Evolutionary conservation across 345 rosid species (phyloP).

Genomic region (Populus pruinosa): DNA sequence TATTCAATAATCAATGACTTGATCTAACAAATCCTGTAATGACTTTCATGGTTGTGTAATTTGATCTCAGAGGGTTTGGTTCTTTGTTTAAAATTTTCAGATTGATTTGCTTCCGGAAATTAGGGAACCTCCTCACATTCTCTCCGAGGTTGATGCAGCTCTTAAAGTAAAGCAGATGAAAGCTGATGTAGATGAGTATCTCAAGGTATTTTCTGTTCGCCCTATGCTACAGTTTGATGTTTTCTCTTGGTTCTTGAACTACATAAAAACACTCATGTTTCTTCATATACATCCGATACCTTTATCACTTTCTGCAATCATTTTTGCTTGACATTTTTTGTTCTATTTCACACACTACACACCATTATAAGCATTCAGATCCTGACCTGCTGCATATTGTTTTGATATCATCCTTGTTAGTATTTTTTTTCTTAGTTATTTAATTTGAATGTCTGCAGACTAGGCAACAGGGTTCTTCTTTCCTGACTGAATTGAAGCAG

Average conservation of each 20-base stretch:
- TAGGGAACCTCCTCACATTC: constrained; percentile 71
- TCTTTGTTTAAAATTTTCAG: constrained; percentile 34
- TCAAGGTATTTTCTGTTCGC: constrained; percentile 46
- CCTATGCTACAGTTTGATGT: background rate
- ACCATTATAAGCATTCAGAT: background rate
- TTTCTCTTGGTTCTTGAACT: background rate
- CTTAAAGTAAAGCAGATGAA: constrained; percentile 78
- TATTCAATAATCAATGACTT: background rate
- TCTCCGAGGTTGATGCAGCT: constrained; percentile 88
- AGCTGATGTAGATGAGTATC: constrained; percentile 89
- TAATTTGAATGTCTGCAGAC: constrained; percentile 39
- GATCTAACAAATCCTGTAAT: background rate
- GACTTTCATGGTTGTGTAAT: background rate
- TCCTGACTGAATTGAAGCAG: constrained; percentile 79
- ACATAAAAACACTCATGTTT: background rate
- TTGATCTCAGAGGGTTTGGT: background rate
- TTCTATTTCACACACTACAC: too few species aligned
- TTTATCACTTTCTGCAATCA: background rate
- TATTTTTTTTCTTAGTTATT: background rate
- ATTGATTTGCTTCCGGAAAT: constrained; percentile 95
- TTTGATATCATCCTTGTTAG: background rate
- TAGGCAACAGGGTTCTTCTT: constrained; percentile 66
- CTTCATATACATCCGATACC: background rate
- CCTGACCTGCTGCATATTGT: background rate
- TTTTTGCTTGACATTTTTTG: background rate